phyloP scores from a whole-genome alignment of 2,329 filamentous ascomycete species.

The Alternaria gansuensis region DNA sequence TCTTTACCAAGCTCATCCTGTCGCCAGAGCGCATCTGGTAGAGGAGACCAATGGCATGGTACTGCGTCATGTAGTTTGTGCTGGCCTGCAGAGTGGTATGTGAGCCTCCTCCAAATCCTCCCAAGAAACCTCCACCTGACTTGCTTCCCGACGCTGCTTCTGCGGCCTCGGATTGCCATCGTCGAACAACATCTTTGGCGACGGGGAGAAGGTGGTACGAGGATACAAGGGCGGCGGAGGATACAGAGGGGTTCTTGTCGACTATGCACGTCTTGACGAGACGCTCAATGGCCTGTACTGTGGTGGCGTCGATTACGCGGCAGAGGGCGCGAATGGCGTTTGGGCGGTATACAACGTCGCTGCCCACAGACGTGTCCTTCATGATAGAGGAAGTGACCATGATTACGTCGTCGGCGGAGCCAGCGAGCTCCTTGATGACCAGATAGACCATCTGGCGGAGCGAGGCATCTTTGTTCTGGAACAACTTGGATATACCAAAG shows the following conservation, averaged over 20 bases:
- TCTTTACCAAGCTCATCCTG: constrained; percentile 98
- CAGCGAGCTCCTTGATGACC: constrained; percentile 95
- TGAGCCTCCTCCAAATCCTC: constrained; percentile 86
- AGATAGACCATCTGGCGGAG: constrained; percentile 99
- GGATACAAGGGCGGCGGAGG: constrained; percentile 93
- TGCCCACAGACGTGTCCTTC: constrained; percentile 97
- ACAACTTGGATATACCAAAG: constrained; percentile 96
- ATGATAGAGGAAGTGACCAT: constrained; percentile 99
- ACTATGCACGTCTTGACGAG: constrained; percentile 99
- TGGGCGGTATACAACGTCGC: constrained; percentile 81
- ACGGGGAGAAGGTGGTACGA: constrained; percentile 98
- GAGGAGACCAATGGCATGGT: constrained; percentile 94
- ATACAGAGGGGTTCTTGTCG: constrained; percentile 97
- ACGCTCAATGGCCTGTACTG: constrained; percentile 96
- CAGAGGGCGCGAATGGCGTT: constrained; percentile 96
- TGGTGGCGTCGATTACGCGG: constrained; percentile 93
- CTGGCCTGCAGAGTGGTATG: constrained; percentile 74
- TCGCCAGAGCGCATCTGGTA: constrained; percentile 99
- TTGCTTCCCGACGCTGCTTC: constrained; percentile 92
- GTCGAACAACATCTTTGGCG: constrained; percentile 90
- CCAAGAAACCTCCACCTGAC: constrained; percentile 85
- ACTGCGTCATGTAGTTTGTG: constrained; percentile 97
- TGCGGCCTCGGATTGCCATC: constrained; percentile 99
- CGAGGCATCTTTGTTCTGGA: constrained; percentile 99
- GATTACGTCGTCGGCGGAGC: constrained; percentile 97